Evolutionary conservation across 345 rosid genomes (phyloP), one percentile per base, ranked within the genome.

Genomic region (Camelina hispida): DNA sequence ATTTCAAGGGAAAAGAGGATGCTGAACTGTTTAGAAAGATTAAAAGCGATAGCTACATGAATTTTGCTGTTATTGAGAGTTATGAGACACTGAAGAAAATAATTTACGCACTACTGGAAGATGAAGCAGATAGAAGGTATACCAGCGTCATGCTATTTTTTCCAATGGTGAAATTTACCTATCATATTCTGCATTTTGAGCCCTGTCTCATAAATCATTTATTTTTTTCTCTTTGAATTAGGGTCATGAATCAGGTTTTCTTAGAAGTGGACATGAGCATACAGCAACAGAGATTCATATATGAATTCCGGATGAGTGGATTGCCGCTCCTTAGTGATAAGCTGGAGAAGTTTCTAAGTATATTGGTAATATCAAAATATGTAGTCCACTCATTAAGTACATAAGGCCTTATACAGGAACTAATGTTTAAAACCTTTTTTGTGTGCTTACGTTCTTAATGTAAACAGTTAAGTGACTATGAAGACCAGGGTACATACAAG

Each of bases 11-110:
- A 37, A 85, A 81, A 79, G 89, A 84, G 17, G 97, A 90, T 42
- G 87, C 72, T 20, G 96, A 89, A 20, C 84, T 95, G 62, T 87
- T 87, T 71, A 90, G 72, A 85, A 88, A 88, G 88, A 90, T 95
- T 78, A 74, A 38, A 62, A 70, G 69, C 17, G 99, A 92, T 75
- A 77, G 69, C 7, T 86, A 87, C 70, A 92, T 92, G 99, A 70
- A 16, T 68, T 87, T 79, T 18, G 99, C 97, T 32, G 84, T 95
- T 6, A 83, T 77, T 11, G 99, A 95, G 81, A 89, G 90, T 79
- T 95, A 92, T 60, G 87, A 95, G 84, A 82, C 97, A 28, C 68
- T 91, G 77, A 71, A 80, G 75, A 83, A 80, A 60, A 86, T 91
- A 62, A 78, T 94, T 15, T 6, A 37, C 22, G 74, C 69, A 51